A percentile compares a stretch with the other conserved stretches of the same genome.
phyloP scores from a whole-genome alignment of 805 yeast genomes.

The Ogataea wickerhamii region DNA sequence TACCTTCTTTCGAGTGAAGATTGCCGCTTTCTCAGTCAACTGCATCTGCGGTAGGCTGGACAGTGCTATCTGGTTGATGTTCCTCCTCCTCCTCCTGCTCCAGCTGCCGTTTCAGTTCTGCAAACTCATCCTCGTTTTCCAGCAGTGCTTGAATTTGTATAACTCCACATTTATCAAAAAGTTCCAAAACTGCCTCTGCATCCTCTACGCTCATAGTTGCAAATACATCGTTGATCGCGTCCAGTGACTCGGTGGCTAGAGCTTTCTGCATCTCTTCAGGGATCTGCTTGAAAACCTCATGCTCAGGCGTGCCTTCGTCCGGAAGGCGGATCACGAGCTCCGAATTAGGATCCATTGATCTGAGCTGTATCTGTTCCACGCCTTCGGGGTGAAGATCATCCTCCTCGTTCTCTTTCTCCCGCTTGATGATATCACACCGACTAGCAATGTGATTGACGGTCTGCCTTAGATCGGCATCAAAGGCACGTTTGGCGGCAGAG shows the following conservation, averaged over 20 bases:
- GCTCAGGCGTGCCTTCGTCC: slow-evolving; percentile 45
- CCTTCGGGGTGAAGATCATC: slow-evolving; percentile 46
- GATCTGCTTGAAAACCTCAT: slow-evolving; percentile 54
- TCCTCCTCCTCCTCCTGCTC: slow-evolving; percentile 20
- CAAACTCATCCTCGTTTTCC: slow-evolving; percentile 70
- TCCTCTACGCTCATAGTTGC: slow-evolving; percentile 67
- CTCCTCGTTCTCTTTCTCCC: slow-evolving; percentile 42
- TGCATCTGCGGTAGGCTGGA: slow-evolving; percentile 33
- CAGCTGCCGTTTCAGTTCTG: slow-evolving; percentile 48
- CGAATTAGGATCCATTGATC: slow-evolving; percentile 80
- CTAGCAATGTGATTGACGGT: slow-evolving; percentile 72
- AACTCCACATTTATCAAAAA: slow-evolving; percentile 76
- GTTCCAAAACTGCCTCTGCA: slow-evolving; percentile 73
- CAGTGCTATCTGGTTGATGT: not conserved
- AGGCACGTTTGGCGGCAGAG: slow-evolving; percentile 67
- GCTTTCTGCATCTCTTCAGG: slow-evolving; percentile 70
- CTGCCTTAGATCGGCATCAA: slow-evolving; percentile 65
- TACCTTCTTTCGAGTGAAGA: not conserved
- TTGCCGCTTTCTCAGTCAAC: slow-evolving; percentile 32
- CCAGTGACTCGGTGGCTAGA: slow-evolving; percentile 64
- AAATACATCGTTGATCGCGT: slow-evolving; percentile 78
- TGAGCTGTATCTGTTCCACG: slow-evolving; percentile 84
- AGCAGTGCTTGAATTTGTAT: slow-evolving; percentile 75
- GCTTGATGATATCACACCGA: slow-evolving; percentile 66
- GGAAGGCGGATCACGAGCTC: slow-evolving; percentile 73